Evolutionary conservation across 73 alveolate species (phyloP).

Genomic region (Paramecium primaurelia): DNA sequence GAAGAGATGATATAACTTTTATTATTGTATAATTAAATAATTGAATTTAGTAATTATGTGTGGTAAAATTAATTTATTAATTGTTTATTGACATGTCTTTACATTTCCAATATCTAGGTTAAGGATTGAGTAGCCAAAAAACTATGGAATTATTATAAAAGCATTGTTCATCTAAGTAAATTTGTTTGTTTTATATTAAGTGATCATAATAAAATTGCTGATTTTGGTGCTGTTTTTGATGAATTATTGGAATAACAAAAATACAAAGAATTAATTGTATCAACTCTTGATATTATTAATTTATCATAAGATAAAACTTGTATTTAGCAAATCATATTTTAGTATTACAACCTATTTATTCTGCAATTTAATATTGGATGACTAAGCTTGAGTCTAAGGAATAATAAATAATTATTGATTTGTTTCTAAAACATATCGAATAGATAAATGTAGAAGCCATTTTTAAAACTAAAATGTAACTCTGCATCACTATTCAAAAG

Average conservation of each 20-base stretch:
- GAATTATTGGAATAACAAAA: not conserved
- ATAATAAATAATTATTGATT: not conserved
- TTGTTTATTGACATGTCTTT: not conserved
- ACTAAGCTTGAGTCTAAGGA: not conserved
- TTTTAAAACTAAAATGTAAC: not conserved
- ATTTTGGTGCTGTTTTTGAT: not conserved
- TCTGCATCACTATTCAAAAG: not conserved
- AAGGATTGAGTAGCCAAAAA: not conserved
- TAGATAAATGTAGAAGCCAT: not conserved
- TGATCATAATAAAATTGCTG: not conserved
- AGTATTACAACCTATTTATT: not conserved
- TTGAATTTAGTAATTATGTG: not conserved
- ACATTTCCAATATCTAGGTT: constrained; percentile 22
- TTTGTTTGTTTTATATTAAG: not conserved
- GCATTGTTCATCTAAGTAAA: not conserved
- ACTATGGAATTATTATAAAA: constrained; percentile 23
- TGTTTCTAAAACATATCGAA: not conserved
- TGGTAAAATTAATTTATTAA: constrained; percentile 21
- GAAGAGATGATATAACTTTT: constrained; percentile 32
- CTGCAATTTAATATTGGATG: constrained; percentile 21
- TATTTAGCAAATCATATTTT: not conserved
- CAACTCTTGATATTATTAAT: not conserved
- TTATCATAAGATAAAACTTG: not conserved
- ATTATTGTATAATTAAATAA: not conserved
- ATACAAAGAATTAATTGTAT: not conserved